Conservation (phyloP, 1,139 yeast species). For the Yamadazyma blattariae region DNA sequence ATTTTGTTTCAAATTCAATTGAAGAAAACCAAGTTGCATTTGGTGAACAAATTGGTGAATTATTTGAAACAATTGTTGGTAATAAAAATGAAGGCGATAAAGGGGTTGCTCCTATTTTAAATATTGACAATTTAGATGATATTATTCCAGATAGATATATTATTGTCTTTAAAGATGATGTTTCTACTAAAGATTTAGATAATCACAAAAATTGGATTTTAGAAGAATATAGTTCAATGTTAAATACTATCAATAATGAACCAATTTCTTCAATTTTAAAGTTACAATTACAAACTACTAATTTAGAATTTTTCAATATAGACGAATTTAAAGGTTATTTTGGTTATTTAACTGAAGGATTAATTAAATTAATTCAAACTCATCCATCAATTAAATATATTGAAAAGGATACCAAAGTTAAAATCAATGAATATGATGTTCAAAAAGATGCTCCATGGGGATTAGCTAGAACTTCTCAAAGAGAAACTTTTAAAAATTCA, state of each 20-base stretch:
- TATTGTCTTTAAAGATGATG: slow-evolving; percentile 63
- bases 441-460: slow-evolving; percentile 97
- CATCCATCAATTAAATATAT: slow-evolving; percentile 74
- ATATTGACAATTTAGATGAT: slow-evolving; percentile 40
- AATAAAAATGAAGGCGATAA: slow-evolving; percentile 1
- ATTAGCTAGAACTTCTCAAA: slow-evolving; percentile 89
- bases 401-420: slow-evolving; percentile 78
- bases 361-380: slow-evolving; percentile 66
- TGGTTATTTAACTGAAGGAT: slow-evolving; percentile 72
- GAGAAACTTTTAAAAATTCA: slow-evolving; percentile 70
- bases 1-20: neutral
- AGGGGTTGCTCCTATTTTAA: slow-evolving; percentile 37
- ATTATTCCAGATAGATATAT: slow-evolving; percentile 75
- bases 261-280: slow-evolving; percentile 12
- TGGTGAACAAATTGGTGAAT: slow-evolving; percentile 6
- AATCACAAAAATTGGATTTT: slow-evolving; percentile 68
- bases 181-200: slow-evolving; percentile 46
- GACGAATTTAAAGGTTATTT: slow-evolving; percentile 63
- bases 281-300: slow-evolving; percentile 8
- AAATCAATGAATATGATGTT: slow-evolving; percentile 56
- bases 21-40: neutral
- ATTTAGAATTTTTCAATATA: slow-evolving; percentile 48
- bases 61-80: slow-evolving; percentile 18
- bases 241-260: slow-evolving; percentile 25
- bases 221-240: slow-evolving; percentile 32